Conservation (phyloP, 2,329 filamentous ascomycete species). For the Harringtonia lauricola region DNA sequence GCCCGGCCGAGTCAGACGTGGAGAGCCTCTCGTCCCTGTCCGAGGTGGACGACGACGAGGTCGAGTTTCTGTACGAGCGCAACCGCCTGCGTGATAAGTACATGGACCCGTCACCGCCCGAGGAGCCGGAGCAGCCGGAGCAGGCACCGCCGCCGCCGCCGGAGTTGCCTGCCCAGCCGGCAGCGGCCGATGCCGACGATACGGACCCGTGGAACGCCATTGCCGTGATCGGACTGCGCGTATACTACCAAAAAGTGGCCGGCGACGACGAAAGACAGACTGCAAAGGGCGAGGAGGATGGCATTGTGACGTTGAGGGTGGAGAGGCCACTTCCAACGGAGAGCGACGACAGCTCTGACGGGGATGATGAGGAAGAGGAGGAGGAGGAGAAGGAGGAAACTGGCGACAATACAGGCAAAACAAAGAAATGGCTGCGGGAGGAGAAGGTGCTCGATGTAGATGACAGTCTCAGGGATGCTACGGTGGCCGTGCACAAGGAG, state of each 20-base stretch:
- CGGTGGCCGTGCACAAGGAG: constrained; percentile 1
- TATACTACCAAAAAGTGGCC: constrained; percentile 37
- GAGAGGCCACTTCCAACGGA: constrained; percentile 22
- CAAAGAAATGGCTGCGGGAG: neutral
- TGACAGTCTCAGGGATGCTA: constrained; percentile 21
- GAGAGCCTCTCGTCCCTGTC: constrained; percentile 15
- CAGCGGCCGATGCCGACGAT: constrained; percentile 34
- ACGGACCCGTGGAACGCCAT: constrained; percentile 52
- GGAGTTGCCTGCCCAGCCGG: neutral
- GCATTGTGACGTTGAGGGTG: constrained; percentile 16
- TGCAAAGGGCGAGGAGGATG: constrained; percentile 4
- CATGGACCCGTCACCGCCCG: no score
- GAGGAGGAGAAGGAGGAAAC: constrained; percentile 7
- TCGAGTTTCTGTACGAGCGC: constrained; percentile 15
- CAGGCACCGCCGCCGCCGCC: neutral
- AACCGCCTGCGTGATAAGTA: no score
- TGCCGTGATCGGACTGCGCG: constrained; percentile 45
- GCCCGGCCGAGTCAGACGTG: constrained; percentile 6
- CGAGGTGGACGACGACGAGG: constrained; percentile 17
- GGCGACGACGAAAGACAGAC: constrained; percentile 3
- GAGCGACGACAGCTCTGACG: constrained; percentile 10
- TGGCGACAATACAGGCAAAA: neutral
- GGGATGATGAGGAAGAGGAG: constrained; percentile 7
- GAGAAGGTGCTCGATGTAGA: constrained; percentile 19
- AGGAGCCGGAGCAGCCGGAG: no score